Conservation (phyloP, 495 filamentous ascomycete genomes). For the Penicillium maclennaniae region DNA sequence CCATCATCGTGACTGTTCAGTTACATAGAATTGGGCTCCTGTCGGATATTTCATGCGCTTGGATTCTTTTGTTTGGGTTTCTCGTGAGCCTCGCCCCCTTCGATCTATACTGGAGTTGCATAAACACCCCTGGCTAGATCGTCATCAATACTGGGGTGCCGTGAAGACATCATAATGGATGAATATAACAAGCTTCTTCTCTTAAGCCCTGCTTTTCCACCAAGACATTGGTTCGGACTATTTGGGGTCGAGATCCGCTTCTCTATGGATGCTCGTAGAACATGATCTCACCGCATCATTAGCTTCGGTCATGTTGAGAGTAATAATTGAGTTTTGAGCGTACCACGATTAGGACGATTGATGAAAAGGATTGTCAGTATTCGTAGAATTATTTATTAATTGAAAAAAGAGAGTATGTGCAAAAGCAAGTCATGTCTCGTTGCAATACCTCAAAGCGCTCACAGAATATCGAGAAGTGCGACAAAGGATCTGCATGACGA, state of each 20-base stretch:
- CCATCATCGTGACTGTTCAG: constrained; percentile 23
- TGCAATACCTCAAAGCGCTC: background rate
- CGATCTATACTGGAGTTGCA: background rate
- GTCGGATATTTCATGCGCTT: constrained; percentile 22
- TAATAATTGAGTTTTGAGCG: background rate
- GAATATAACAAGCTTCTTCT: too few species aligned
- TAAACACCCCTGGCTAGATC: background rate
- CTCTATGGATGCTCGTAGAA: background rate
- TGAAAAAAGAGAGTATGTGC: background rate
- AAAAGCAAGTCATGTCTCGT: constrained; percentile 1
- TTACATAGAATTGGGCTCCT: constrained; percentile 15
- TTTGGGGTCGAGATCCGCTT: background rate
- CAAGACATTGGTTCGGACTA: background rate
- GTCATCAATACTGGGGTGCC: background rate
- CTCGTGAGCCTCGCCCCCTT: background rate
- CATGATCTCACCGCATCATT: background rate
- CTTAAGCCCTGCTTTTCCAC: background rate
- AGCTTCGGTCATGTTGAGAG: background rate
- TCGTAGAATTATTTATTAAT: constrained; percentile 5
- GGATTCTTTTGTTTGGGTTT: background rate
- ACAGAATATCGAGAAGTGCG: background rate
- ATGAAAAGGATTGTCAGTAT: constrained; percentile 4
- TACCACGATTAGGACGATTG: background rate
- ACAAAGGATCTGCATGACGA: background rate
- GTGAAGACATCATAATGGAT: background rate